A percentile compares a stretch with the other conserved stretches of the same genome.
Evolutionary conservation across 805 yeast species (phyloP).

Genomic region (Sungouiozyma ichnusensis): DNA sequence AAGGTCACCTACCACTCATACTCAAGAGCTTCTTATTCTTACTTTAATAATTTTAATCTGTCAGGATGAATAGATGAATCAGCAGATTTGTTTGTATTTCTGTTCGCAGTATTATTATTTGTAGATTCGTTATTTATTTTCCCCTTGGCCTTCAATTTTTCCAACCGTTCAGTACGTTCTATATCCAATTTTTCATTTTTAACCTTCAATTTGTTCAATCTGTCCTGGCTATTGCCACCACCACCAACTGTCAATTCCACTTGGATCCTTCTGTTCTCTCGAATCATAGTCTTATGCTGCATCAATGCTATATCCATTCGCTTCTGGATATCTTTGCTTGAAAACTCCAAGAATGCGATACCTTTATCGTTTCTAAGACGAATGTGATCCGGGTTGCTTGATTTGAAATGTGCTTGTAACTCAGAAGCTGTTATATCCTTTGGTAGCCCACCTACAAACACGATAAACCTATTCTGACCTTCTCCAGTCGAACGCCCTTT

Average conservation of each 20-base stretch:
- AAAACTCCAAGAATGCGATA: conserved; percentile 85
- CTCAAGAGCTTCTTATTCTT: conserved; percentile 1
- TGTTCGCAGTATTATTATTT: conserved; percentile 5
- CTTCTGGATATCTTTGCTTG: conserved; percentile 52
- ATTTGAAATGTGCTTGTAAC: conserved; percentile 60
- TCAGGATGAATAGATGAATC: conserved; percentile 45
- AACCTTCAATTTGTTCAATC: conserved; percentile 59
- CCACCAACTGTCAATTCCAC: conserved; percentile 98
- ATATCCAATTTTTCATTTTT: conserved; percentile 68
- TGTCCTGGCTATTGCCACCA: conserved; percentile 74
- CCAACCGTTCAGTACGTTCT: conserved; percentile 54
- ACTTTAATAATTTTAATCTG: conserved; percentile 34
- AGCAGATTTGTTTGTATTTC: conserved; percentile 1
- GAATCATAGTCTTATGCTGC: conserved; percentile 66
- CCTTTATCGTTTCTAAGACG: conserved; percentile 81
- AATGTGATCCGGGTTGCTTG: conserved; percentile 60
- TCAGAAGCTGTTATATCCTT: conserved; percentile 55
- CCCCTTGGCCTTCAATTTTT: conserved; percentile 37
- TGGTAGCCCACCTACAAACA: conserved; percentile 88
- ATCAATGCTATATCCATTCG: conserved; percentile 77
- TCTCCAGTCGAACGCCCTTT: conserved; percentile 39
- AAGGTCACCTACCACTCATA: no score
- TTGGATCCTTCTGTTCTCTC: conserved; percentile 63
- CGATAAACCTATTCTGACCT: conserved; percentile 56
- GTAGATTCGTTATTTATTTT: conserved; percentile 14